Evolutionary conservation across 164 flowering plant species (phyloP).

Genomic region (Magnolia changhungtana): DNA sequence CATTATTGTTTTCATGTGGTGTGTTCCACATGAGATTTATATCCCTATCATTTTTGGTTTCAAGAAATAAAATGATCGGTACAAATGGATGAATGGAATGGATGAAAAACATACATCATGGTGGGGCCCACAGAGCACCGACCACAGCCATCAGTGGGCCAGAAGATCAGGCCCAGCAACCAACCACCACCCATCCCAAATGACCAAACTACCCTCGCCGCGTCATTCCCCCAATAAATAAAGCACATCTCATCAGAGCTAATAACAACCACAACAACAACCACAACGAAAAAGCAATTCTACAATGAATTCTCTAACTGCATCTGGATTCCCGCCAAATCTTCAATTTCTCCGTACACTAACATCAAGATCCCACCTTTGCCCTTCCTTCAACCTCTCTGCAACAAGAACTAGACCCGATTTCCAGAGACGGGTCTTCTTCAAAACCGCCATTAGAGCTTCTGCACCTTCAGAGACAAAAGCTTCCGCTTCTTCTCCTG

Average conservation of each 20-base stretch:
- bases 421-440: conserved; percentile 14
- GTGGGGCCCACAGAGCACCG: no score
- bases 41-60: no score
- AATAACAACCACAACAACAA: neutral
- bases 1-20: no score
- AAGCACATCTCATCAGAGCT: neutral
- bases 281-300: neutral
- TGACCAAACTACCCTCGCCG: neutral
- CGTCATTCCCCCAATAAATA: no score
- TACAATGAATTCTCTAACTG: conserved; percentile 27
- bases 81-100: no score
- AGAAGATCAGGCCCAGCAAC: neutral
- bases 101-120: no score
- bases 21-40: no score
- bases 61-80: no score
- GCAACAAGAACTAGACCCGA: conserved; percentile 1
- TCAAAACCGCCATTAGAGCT: conserved; percentile 18
- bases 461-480: conserved; percentile 15
- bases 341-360: neutral
- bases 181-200: neutral
- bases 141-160: no score
- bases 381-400: conserved; percentile 3
- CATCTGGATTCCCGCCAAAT: conserved; percentile 16
- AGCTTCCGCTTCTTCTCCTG: conserved; percentile 33
- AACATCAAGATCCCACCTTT: conserved; percentile 3